Evolutionary conservation across 108 stramenopile genomes (phyloP).

Genomic region (Poteriospumella lacustris): DNA sequence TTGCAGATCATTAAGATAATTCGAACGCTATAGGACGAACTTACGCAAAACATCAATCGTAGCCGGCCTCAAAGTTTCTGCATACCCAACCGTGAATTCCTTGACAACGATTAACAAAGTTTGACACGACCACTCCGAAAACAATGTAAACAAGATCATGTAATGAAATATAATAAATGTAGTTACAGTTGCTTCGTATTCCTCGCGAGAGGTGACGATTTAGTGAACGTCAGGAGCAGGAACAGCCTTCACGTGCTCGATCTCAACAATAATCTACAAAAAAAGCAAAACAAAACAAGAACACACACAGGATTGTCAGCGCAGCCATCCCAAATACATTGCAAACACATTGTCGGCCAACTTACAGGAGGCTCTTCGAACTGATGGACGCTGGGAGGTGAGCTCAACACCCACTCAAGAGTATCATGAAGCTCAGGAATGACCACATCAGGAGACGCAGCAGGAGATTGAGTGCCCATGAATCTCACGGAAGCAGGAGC

Average conservation of each 20-base stretch:
- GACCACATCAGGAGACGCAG: neutral
- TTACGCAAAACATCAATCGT: neutral
- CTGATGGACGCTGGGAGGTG: conserved; percentile 18
- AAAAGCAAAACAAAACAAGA: neutral
- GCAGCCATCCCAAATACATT: neutral
- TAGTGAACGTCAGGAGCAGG: neutral
- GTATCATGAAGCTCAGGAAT: neutral
- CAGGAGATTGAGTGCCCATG: too few species aligned
- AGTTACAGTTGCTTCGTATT: neutral
- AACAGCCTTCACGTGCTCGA: neutral
- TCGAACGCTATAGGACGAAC: neutral
- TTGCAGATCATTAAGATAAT: neutral
- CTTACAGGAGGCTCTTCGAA: conserved; percentile 25
- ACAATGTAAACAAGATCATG: neutral
- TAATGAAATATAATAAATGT: neutral
- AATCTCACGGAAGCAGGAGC: too few species aligned
- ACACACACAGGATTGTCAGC: neutral
- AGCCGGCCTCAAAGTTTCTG: neutral
- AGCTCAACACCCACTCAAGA: conserved; percentile 19
- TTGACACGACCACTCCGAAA: neutral
- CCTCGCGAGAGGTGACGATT: neutral
- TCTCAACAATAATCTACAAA: neutral
- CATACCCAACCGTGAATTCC: neutral
- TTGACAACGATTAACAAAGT: neutral
- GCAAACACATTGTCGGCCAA: neutral